Percentiles rank a stretch among this genome's conserved stretches.
Evolutionary conservation across 352 stramenopile species (phyloP).

Genomic region (Phytophthora litchii): DNA sequence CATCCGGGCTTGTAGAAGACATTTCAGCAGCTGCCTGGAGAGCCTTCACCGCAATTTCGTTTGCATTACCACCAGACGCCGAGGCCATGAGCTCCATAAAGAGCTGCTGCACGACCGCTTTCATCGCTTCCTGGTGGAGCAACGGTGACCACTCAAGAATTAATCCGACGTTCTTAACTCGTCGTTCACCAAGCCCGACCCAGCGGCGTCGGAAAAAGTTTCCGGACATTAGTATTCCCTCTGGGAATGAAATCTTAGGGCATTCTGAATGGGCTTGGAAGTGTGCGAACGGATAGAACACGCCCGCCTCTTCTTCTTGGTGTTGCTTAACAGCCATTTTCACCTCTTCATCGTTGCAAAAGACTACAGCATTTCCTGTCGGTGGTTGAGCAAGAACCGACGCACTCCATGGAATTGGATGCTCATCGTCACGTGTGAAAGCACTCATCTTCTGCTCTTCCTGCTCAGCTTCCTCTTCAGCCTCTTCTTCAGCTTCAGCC

Average conservation of each 20-base stretch:
- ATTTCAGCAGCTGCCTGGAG: constrained; percentile 42
- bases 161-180: constrained; percentile 89
- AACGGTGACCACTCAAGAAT: constrained; percentile 89
- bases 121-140: constrained; percentile 78
- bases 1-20: constrained; percentile 27
- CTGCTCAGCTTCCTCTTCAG: constrained; percentile 89
- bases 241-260: constrained; percentile 74
- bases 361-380: constrained; percentile 7
- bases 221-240: constrained; percentile 74
- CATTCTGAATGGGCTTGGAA: constrained; percentile 84
- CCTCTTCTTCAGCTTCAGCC: constrained; percentile 87
- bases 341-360: constrained; percentile 27
- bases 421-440: constrained; percentile 90
- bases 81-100: constrained; percentile 60
- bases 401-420: constrained; percentile 82
- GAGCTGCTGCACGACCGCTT: constrained; percentile 61
- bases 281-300: constrained; percentile 80
- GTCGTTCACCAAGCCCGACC: constrained; percentile 86
- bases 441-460: constrained; percentile 93
- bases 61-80: constrained; percentile 38
- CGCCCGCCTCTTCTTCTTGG: constrained; percentile 53
- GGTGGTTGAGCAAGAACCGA: constrained; percentile 44
- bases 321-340: constrained; percentile 30
- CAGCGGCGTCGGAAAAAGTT: constrained; percentile 91
- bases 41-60: constrained; percentile 76